Base-by-base conservation (phyloP, 164 flowering plant genomes). In the Liquidambar formosana region DNA sequence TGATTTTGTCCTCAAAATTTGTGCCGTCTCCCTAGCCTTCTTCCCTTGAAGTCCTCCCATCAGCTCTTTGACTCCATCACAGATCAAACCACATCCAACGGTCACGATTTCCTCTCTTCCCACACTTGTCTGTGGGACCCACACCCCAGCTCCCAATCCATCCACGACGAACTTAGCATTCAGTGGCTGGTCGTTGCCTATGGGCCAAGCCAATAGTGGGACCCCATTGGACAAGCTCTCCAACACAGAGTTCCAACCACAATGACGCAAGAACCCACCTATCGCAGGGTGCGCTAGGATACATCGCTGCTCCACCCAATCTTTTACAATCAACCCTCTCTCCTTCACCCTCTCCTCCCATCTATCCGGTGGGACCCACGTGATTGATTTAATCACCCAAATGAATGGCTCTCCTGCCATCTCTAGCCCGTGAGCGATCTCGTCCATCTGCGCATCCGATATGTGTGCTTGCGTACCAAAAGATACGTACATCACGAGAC, bases 231-330 rank as follows among this genome's bases (percentile, higher is more conserved):
- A 64, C 14, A 81, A 13, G 57, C 85, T 54, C 46, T 81, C 83
- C 53, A 78, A 5, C 57, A 82, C 81, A 11, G 85, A 82, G 26
- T 82, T 82, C 87, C 84, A 83, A 1, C 84, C 84, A 5, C 84
- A 77, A 57, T 83, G 86, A 57, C 80, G 78, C 46, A 83, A 22
- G 54, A 81, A 83, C 67, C 83, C 84, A 0, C 83, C 81, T 0
- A 46, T 70, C 2, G 82, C 73, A 5, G 56, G 66, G 48, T 84
- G 83, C 1, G 45, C 38, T 16, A 84, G 57, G 38, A 79, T 71
- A 0, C 65, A 4, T 25, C 53, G 25, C 45, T 84, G 85, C 22
- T 77, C 76, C 8, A 72, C 82, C 83, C 84, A 84, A 0, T 66
- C 79, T 10, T 67, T 60, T 14, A 66, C 44, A 0, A 80, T 60